phyloP scores from a whole-genome alignment of 805 yeast species.

The Lipomyces sp. region DNA sequence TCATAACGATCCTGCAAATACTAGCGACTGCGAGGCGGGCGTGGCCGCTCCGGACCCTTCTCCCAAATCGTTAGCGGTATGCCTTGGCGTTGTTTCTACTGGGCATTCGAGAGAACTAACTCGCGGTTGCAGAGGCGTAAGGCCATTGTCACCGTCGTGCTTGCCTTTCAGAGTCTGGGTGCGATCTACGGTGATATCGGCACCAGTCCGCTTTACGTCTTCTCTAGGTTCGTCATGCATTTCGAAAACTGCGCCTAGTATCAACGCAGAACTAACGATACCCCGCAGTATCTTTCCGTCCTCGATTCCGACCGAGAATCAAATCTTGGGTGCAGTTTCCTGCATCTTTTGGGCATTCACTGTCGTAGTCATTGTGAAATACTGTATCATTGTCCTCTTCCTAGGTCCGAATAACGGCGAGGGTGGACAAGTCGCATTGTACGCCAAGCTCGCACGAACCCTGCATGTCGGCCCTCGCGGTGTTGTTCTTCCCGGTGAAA shows the following conservation, averaged over 20 bases:
- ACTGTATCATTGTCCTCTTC: slow-evolving; percentile 54
- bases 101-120: not conserved
- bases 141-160: slow-evolving; percentile 8
- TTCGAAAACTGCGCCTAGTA: not conserved
- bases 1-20: no score
- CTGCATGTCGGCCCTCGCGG: slow-evolving; percentile 47
- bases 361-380: slow-evolving; percentile 58
- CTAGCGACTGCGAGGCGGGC: no score
- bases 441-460: slow-evolving; percentile 59
- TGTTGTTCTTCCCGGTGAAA: slow-evolving; percentile 51
- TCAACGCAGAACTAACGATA: not conserved
- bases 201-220: slow-evolving; percentile 62
- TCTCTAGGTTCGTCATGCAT: slow-evolving; percentile 42
- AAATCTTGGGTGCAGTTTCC: slow-evolving; percentile 57
- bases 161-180: slow-evolving; percentile 57
- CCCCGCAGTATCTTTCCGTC: slow-evolving; percentile 41
- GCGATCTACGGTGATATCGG: slow-evolving; percentile 70
- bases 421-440: slow-evolving; percentile 69
- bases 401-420: slow-evolving; percentile 64
- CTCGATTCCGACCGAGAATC: slow-evolving; percentile 47
- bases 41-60: no score
- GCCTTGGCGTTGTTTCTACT: not conserved
- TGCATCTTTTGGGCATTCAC: slow-evolving; percentile 61
- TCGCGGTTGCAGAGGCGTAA: not conserved
- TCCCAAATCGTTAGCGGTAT: no score